Evolutionary conservation across 306 rosid genomes (phyloP).

Genomic region (Acacia melanoxylon): DNA sequence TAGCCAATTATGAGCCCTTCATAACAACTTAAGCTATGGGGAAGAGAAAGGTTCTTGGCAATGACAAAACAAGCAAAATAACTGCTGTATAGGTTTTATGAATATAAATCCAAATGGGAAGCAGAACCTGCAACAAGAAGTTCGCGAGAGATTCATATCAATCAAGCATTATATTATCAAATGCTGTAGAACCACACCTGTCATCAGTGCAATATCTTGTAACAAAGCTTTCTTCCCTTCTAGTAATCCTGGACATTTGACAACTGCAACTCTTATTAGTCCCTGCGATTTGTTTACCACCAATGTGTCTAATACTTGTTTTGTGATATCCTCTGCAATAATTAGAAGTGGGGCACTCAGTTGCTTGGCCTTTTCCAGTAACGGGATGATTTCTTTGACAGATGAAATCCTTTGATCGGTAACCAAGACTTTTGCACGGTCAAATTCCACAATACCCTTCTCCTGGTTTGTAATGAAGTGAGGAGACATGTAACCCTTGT

Average conservation of each 20-base stretch:
- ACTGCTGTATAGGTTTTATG: constrained; percentile 3
- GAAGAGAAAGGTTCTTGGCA: not conserved
- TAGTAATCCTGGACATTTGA: constrained; percentile 85
- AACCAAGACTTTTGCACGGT: constrained; percentile 79
- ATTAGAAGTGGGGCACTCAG: constrained; percentile 85
- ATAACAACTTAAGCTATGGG: not conserved
- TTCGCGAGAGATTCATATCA: not conserved
- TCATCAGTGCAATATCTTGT: constrained; percentile 95
- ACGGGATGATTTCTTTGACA: constrained; percentile 77
- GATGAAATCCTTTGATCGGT: constrained; percentile 86
- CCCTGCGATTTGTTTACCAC: constrained; percentile 89
- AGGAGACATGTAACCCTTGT: constrained; percentile 91
- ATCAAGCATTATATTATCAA: constrained; percentile 10
- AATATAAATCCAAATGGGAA: constrained; percentile 19
- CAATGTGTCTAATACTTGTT: constrained; percentile 74
- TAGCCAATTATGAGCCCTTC: not conserved
- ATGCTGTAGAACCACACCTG: constrained; percentile 57
- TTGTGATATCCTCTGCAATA: constrained; percentile 85
- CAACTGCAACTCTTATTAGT: constrained; percentile 77
- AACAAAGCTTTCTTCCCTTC: constrained; percentile 81
- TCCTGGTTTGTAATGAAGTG: constrained; percentile 92
- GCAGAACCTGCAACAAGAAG: constrained; percentile 29
- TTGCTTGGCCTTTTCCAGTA: constrained; percentile 86
- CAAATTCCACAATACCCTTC: constrained; percentile 84
- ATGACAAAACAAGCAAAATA: constrained; percentile 13